Base-by-base conservation (phyloP, 2,329 filamentous ascomycete genomes). In the Colletotrichum scovillei region DNA sequence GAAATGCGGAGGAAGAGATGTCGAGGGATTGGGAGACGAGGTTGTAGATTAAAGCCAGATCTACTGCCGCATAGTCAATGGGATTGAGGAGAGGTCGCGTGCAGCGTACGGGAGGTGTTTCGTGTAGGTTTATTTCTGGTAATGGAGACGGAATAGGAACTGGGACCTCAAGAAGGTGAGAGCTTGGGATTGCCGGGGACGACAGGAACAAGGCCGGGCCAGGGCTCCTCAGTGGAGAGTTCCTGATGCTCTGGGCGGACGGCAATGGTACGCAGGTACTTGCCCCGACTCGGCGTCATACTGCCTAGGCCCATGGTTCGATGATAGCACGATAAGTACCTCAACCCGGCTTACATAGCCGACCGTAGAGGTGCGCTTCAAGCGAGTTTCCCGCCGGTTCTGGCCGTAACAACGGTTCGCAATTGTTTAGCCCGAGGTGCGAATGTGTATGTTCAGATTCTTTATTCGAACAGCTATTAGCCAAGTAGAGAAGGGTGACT, bases 71-170 rank as follows among this genome's bases (percentile, higher is more conserved):
- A 71, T 67, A 32, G 56, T 67, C 63, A 73, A 74, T 69, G 26
- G 56, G 11, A 11, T 63, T 35, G 16, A 32, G 46, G 49, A 62
- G 38, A 70, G 66, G 56, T 73, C 56, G 71, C 67, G 60, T 71
- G 71, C 60, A 62, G 56, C 49, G 49, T 66, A 35, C 26, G 35
- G 52, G 38, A 35, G 56, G 57, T 73, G 71, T 73, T 73, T 73
- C 71, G 71, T 38, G 56, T 56, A 57, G 67, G 67, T 58, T 46
- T 73, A 73, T 73, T 73, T 71, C 71, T 73, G 67, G 71, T 56
- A 73, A 66, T 64, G 67, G 49, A 67, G 69, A 73, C 57, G 67
- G 62, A 73, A 53, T 52, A 30, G 49, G 42, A 69, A 16, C 56
- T 60, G 46, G 30, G 57, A 38, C 57, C 57, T 60, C 30, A 42